phyloP scores from a whole-genome alignment of 169 alveolate genomes.

The Plasmodium relictum region DNA sequence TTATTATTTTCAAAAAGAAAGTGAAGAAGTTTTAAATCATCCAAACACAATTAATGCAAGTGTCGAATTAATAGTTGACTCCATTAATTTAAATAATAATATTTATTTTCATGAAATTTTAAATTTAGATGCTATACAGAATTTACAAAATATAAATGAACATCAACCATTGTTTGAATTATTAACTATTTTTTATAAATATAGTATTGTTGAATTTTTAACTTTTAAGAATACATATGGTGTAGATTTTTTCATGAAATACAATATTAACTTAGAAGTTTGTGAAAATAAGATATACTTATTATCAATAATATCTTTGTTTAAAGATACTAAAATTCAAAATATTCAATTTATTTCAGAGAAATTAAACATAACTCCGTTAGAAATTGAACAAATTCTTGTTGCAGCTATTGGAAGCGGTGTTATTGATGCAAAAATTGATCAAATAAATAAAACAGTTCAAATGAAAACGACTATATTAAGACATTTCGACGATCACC shows the following conservation, averaged over 20 bases:
- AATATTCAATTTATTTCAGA: slow-evolving; percentile 53
- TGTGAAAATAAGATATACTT: slow-evolving; percentile 49
- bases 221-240: slow-evolving; percentile 56
- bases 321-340: slow-evolving; percentile 40
- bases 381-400: slow-evolving; percentile 80
- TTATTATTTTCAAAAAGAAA: slow-evolving; percentile 46
- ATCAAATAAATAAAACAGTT: slow-evolving; percentile 81
- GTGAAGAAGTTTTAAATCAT: slow-evolving; percentile 26
- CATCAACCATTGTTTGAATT: slow-evolving; percentile 68
- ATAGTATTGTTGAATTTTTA: slow-evolving; percentile 51
- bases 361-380: slow-evolving; percentile 54
- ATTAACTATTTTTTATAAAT: slow-evolving; percentile 42
- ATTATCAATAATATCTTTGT: slow-evolving; percentile 44
- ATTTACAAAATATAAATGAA: slow-evolving; percentile 60
- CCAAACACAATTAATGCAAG: slow-evolving; percentile 79
- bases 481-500: slow-evolving; percentile 79
- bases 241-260: slow-evolving; percentile 26
- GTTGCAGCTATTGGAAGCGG: slow-evolving; percentile 86
- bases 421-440: slow-evolving; percentile 82
- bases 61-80: slow-evolving; percentile 76
- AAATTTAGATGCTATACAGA: slow-evolving; percentile 78
- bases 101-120: slow-evolving; percentile 81
- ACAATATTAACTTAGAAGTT: slow-evolving; percentile 35
- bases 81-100: slow-evolving; percentile 79
- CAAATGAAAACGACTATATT: slow-evolving; percentile 80